Evolutionary conservation across 306 rosid species (phyloP).

Genomic region (Vigna trinervia): DNA sequence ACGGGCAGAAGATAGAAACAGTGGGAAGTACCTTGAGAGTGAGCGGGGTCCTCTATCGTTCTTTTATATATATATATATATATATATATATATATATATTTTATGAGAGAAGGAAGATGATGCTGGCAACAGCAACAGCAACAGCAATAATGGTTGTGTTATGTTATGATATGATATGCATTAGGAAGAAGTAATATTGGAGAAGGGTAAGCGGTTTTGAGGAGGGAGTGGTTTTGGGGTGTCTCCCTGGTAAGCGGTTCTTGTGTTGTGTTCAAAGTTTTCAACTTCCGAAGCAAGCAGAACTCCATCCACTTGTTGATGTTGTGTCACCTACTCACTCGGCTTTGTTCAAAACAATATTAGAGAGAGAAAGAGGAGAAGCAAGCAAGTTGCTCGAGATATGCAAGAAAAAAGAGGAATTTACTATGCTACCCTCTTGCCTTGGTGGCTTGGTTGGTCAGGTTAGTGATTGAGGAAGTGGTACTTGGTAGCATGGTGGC

Average conservation of each 20-base stretch:
- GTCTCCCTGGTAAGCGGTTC: slow-evolving; percentile 53
- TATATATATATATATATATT: neutral
- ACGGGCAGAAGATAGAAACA: slow-evolving; percentile 12
- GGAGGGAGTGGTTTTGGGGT: slow-evolving; percentile 29
- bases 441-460: neutral
- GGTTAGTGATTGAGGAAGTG: neutral
- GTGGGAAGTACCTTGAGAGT: slow-evolving; percentile 4
- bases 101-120: neutral
- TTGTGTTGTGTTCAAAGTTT: slow-evolving; percentile 58
- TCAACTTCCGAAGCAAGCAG: slow-evolving; percentile 49
- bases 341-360: slow-evolving; percentile 33
- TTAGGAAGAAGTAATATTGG: too few species aligned
- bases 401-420: neutral
- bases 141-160: neutral
- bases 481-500: neutral
- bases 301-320: slow-evolving; percentile 46
- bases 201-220: slow-evolving; percentile 31
- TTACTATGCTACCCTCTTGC: neutral
- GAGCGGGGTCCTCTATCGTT: slow-evolving; percentile 20
- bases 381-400: slow-evolving; percentile 38
- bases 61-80: neutral
- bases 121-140: neutral
- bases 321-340: slow-evolving; percentile 44
- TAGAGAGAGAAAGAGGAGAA: neutral
- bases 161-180: too few species aligned